Percentiles rank a stretch among this genome's conserved stretches.
Evolutionary conservation across 2,329 filamentous ascomycete species (phyloP).

Genomic region (Aspergillus pseudoterreus): DNA sequence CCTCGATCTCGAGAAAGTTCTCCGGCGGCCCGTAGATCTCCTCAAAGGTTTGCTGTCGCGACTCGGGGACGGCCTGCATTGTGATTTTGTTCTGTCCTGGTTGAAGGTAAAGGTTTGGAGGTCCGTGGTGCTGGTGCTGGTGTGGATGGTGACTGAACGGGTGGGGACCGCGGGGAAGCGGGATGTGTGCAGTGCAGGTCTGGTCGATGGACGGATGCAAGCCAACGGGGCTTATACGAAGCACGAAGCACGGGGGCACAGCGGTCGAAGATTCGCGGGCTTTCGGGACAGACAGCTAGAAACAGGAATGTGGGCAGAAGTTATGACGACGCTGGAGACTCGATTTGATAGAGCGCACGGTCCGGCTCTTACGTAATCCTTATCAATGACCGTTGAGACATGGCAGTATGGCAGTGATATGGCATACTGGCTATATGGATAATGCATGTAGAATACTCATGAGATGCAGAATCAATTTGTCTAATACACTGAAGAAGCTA

Average conservation of each 20-base stretch:
- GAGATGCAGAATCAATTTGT: constrained; percentile 17
- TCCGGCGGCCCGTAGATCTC: constrained; percentile 98
- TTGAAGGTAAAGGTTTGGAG: background rate
- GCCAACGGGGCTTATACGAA: too few relatives aligned
- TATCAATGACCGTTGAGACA: background rate
- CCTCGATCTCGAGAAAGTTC: constrained; percentile 98
- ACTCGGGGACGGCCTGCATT: constrained; percentile 63
- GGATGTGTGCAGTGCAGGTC: background rate
- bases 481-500: constrained; percentile 25
- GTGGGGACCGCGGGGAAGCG: background rate
- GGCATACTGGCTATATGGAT: too few relatives aligned
- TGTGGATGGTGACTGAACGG: background rate
- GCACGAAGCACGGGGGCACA: too few relatives aligned
- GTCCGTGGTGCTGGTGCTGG: background rate
- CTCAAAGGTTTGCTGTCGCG: constrained; percentile 91
- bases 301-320: background rate
- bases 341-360: background rate
- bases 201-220: background rate
- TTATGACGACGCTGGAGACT: background rate
- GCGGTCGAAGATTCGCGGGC: too few relatives aligned
- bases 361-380: background rate
- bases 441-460: too few relatives aligned
- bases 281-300: too few relatives aligned
- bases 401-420: too few relatives aligned
- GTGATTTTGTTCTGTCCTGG: constrained; percentile 14